phyloP scores from a whole-genome alignment of 805 yeast species.

The Candida yuanshanica region DNA sequence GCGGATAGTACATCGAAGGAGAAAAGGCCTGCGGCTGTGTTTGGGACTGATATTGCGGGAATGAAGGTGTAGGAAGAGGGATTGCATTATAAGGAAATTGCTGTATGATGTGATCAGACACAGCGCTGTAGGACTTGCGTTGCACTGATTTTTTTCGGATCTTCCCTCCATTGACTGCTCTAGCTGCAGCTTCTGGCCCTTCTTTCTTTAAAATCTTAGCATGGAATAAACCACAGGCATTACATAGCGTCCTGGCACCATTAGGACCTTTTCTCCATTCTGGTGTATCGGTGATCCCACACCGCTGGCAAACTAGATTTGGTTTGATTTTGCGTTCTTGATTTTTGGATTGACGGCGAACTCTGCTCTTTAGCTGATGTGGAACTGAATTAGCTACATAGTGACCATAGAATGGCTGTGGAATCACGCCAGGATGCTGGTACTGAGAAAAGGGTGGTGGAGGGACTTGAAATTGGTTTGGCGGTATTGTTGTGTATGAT shows the following conservation, averaged over 20 bases:
- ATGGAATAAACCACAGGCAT: constrained; percentile 76
- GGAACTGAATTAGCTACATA: background rate
- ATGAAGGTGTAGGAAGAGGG: background rate
- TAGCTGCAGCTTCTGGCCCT: constrained; percentile 25
- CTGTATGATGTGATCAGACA: background rate
- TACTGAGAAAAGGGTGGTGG: background rate
- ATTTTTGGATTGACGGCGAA: background rate
- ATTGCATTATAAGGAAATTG: background rate
- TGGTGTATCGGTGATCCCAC: constrained; percentile 54
- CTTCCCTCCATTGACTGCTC: constrained; percentile 15
- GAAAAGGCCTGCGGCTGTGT: constrained; percentile 1
- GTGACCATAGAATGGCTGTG: background rate
- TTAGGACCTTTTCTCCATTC: constrained; percentile 83
- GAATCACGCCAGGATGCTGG: background rate
- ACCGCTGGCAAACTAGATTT: constrained; percentile 33
- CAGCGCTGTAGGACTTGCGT: constrained; percentile 3
- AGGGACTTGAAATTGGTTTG: background rate
- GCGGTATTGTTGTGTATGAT: background rate
- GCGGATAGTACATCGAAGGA: background rate
- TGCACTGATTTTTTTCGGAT: constrained; percentile 5
- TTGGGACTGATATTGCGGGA: background rate
- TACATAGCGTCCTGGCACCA: constrained; percentile 69
- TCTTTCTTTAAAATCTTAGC: constrained; percentile 54
- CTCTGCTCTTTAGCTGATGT: background rate
- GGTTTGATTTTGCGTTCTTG: constrained; percentile 6